A percentile compares a stretch with the other conserved stretches of the same genome.
These are phyloP conservation scores for Dactylellina sp. DNA, from an alignment of 2,329 filamentous ascomycete species.

Conservation along the genomic window DNA sequence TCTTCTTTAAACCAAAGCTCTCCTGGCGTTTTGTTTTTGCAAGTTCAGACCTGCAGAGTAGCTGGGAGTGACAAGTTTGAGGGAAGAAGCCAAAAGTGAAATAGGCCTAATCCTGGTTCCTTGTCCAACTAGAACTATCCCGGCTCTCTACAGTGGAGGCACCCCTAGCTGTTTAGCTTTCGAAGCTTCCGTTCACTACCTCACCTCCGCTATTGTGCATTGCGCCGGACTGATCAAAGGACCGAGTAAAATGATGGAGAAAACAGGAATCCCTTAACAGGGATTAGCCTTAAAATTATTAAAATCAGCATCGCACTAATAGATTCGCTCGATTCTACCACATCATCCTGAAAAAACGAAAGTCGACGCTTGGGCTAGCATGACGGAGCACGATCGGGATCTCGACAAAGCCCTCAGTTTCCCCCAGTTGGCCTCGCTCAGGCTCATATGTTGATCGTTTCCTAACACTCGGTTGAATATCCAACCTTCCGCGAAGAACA, in stretches of 20 bases:
- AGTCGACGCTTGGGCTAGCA: constrained; percentile 40
- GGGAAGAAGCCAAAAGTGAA: constrained; percentile 53
- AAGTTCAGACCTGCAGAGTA: constrained; percentile 5
- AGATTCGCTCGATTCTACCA: constrained; percentile 39
- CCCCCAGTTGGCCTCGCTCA: constrained; percentile 14
- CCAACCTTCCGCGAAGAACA: constrained; percentile 21
- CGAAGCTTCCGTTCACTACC: constrained; percentile 51
- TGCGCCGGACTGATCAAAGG: constrained; percentile 45
- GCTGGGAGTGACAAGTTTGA: constrained; percentile 10
- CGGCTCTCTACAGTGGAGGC: constrained; percentile 32
- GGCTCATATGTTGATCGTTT: constrained; percentile 46
- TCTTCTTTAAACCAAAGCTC: constrained; percentile 2
- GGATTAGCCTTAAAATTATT: constrained; percentile 54
- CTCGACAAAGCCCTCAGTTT: constrained; percentile 43
- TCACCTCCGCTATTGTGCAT: constrained; percentile 47
- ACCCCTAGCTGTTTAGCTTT: constrained; percentile 55
- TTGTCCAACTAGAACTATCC: constrained; percentile 55
- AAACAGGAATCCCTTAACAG: constrained; percentile 49
- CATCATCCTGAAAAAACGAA: constrained; percentile 43
- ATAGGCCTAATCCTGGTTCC: constrained; percentile 55
- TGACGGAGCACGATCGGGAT: constrained; percentile 33
- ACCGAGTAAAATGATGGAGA: constrained; percentile 43
- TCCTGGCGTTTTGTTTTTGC: constrained; percentile 11
- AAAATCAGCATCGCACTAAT: constrained; percentile 49
- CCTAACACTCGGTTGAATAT: constrained; percentile 45